Percentiles rank a stretch among this genome's conserved stretches.
phyloP scores from a whole-genome alignment of 257 asterid genomes.

The Primulina eburnea region DNA sequence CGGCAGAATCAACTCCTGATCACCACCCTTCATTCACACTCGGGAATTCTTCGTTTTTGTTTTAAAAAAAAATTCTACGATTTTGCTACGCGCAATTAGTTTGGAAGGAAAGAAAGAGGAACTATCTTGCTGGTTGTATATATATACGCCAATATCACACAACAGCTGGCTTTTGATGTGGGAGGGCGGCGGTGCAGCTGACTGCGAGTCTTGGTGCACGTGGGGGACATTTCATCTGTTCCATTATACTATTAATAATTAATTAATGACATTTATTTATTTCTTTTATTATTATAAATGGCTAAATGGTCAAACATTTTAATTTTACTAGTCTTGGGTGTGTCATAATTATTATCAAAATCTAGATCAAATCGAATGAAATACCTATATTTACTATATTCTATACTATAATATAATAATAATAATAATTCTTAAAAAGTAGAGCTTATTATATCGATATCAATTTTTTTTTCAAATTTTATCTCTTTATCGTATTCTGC shows the following conservation, averaged over 20 bases:
- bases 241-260: not conserved
- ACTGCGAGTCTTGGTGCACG: not conserved
- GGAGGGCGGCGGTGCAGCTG: not conserved
- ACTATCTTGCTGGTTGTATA: not conserved
- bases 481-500: no score
- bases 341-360: no score
- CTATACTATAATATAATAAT: no score
- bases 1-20: constrained; percentile 11
- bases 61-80: not conserved
- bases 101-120: not conserved
- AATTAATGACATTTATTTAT: not conserved
- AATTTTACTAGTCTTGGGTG: no score
- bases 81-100: not conserved
- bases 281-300: no score
- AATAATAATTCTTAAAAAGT: no score
- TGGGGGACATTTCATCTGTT: not conserved
- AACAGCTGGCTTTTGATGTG: not conserved
- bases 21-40: constrained; percentile 9
- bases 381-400: no score
- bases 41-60: not conserved
- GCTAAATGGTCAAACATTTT: no score
- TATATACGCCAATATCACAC: not conserved
- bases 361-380: no score
- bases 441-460: no score
- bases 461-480: no score